Percentiles rank a stretch among this genome's conserved stretches.
These are phyloP conservation scores for Boletus coccyginus DNA, from an alignment of 768 basidiomycete species.

Conservation along the genomic window DNA sequence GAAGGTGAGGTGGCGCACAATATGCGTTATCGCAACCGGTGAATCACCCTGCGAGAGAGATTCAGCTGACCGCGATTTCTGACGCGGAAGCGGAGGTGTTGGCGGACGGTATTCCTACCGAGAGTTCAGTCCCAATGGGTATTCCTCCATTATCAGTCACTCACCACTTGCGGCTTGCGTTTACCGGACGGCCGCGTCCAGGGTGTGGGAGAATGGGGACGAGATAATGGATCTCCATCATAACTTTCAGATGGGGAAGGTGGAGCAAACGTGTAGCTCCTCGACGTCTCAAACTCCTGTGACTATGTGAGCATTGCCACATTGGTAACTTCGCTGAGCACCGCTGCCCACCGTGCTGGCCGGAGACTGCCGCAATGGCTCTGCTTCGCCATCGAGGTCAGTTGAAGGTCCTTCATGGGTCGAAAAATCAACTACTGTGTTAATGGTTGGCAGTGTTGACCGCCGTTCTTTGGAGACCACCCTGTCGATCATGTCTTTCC, in stretches of 20 bases:
- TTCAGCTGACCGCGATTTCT: conserved; percentile 33
- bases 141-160: conserved; percentile 5
- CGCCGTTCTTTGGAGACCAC: conserved; percentile 31
- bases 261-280: conserved; percentile 30
- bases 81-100: conserved; percentile 50
- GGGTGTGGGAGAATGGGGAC: conserved; percentile 36
- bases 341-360: conserved; percentile 32
- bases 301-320: conserved; percentile 27
- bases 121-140: conserved; percentile 2
- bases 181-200: conserved; percentile 27
- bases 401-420: conserved; percentile 22
- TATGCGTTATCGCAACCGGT: conserved; percentile 26
- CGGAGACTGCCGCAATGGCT: conserved; percentile 33
- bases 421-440: conserved; percentile 32
- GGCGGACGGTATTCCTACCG: conserved; percentile 54
- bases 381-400: conserved; percentile 25
- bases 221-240: conserved; percentile 34
- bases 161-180: conserved; percentile 28
- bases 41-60: conserved; percentile 32
- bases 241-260: conserved; percentile 36
- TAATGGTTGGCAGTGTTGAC: conserved; percentile 31
- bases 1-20: conserved; percentile 17
- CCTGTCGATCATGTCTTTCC: conserved; percentile 35
- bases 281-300: conserved; percentile 32
- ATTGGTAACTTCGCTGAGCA: conserved; percentile 25